Conservation (phyloP, 257 asterid genomes). For the Marsdenia floribunda region DNA sequence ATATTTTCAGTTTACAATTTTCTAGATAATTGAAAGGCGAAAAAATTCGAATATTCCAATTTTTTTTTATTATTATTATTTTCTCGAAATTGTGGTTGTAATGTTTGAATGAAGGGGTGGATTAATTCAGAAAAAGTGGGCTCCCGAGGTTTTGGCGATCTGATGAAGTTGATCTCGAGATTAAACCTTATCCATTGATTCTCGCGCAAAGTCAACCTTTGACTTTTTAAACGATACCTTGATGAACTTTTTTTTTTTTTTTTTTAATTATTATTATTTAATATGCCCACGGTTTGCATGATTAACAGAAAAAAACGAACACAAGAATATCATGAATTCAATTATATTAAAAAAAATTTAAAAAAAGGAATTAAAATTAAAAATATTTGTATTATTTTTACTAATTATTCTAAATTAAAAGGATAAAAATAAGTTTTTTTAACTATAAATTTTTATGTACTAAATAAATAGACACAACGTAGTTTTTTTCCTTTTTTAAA, state of each 20-base stretch:
- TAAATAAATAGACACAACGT: too few relatives aligned
- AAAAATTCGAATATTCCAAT: conserved; percentile 7
- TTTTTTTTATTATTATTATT: neutral
- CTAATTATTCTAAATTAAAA: too few relatives aligned
- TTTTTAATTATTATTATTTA: too few relatives aligned
- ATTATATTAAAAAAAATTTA: too few relatives aligned
- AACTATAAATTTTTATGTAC: too few relatives aligned
- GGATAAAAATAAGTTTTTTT: too few relatives aligned
- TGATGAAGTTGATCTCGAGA: neutral
- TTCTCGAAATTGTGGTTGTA: neutral
- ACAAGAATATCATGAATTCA: too few relatives aligned
- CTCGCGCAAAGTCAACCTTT: neutral
- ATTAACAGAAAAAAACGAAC: too few relatives aligned
- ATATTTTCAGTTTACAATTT: neutral
- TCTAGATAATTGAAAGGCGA: neutral
- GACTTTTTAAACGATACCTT: neutral
- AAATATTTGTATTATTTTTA: too few relatives aligned
- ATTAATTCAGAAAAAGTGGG: neutral
- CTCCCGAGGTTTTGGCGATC: neutral
- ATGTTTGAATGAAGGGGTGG: neutral
- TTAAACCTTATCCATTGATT: conserved; percentile 3
- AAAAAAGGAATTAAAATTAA: too few relatives aligned
- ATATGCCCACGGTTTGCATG: neutral
- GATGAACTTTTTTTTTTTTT: too few relatives aligned
- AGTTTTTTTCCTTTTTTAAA: too few relatives aligned